Percentiles rank a stretch among this genome's conserved stretches.
phyloP scores from a whole-genome alignment of 345 rosid genomes.

The Kernera saxatilis region DNA sequence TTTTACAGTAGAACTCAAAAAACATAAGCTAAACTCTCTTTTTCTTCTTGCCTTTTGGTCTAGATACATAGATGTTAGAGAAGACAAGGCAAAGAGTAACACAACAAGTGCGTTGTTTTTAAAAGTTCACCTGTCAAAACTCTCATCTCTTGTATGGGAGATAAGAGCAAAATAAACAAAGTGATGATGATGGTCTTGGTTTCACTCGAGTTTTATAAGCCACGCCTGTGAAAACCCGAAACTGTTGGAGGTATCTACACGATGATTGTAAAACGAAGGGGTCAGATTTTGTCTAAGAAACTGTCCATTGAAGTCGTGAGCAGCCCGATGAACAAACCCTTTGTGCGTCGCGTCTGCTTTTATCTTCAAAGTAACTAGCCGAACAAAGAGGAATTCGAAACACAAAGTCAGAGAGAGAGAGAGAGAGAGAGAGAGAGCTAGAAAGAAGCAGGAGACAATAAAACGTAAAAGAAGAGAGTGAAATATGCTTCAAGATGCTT shows the following conservation, averaged over 20 bases:
- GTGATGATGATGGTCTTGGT: constrained; percentile 27
- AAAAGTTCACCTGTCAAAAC: constrained; percentile 25
- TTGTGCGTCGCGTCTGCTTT: constrained; percentile 5
- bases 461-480: not conserved
- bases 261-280: constrained; percentile 15
- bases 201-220: constrained; percentile 13
- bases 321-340: not conserved
- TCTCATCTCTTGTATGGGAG: constrained; percentile 12
- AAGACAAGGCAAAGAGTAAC: constrained; percentile 2
- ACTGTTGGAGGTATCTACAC: constrained; percentile 26
- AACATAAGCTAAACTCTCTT: constrained; percentile 9
- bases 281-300: constrained; percentile 26
- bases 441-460: not conserved
- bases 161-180: constrained; percentile 27
- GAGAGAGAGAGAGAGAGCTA: not conserved
- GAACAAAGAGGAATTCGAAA: not conserved
- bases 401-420: not conserved
- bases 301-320: constrained; percentile 4
- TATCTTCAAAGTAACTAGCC: constrained; percentile 13
- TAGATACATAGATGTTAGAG: constrained; percentile 15
- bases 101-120: constrained; percentile 6
- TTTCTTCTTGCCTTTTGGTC: constrained; percentile 5
- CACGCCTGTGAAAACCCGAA: constrained; percentile 13
- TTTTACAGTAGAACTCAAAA: constrained; percentile 15
- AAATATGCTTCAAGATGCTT: not conserved